phyloP scores from a whole-genome alignment of 2,329 filamentous ascomycete species.

The Fusarium hainanense region DNA sequence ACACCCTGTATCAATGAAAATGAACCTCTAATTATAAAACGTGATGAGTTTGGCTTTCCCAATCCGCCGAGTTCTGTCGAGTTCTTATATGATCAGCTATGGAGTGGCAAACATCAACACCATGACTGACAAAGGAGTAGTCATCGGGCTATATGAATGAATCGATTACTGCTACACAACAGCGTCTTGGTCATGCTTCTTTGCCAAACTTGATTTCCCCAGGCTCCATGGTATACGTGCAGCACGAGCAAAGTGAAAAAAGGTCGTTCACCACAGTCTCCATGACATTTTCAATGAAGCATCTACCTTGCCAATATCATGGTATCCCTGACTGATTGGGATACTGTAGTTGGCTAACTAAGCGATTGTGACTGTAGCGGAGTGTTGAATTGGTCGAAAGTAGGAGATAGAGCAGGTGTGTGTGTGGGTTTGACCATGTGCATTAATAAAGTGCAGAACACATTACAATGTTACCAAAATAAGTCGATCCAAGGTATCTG shows the following conservation, averaged over 20 bases:
- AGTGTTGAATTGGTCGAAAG: background rate
- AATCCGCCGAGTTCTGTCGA: background rate
- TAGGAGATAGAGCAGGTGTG: slow-evolving; percentile 1
- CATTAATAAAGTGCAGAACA: slow-evolving; percentile 24
- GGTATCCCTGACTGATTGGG: background rate
- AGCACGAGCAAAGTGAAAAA: background rate
- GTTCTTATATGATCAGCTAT: background rate
- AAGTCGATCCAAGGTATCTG: background rate
- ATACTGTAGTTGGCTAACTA: slow-evolving; percentile 4
- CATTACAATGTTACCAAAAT: slow-evolving; percentile 16
- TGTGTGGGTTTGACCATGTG: slow-evolving; percentile 5
- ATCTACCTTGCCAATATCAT: background rate
- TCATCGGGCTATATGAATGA: background rate
- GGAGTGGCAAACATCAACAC: background rate
- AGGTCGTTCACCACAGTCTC: background rate
- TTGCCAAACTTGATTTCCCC: background rate
- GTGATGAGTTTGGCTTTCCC: background rate
- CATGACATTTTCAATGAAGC: background rate
- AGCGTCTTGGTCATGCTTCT: background rate
- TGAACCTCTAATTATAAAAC: background rate
- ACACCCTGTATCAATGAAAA: background rate
- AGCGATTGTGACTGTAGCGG: slow-evolving; percentile 8
- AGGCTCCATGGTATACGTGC: background rate
- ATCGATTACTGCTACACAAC: too few species aligned
- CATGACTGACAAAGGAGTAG: background rate